Conservation (phyloP, 345 rosid species). For the Euphorbia lathyris region DNA sequence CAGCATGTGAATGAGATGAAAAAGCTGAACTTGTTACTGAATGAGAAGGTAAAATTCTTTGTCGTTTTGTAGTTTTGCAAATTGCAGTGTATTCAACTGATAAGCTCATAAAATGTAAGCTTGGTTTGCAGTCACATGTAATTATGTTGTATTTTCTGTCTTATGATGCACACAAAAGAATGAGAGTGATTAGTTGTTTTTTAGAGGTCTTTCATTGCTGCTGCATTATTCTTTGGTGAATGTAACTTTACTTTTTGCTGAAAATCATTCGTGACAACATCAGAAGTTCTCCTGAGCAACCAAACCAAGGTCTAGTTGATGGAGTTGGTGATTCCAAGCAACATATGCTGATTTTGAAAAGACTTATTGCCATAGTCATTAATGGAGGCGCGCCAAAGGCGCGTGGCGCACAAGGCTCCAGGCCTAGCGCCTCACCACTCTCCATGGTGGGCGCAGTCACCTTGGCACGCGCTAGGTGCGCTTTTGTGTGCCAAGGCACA, state of each 20-base stretch:
- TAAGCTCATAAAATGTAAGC: neutral
- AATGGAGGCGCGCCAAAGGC: too few species aligned
- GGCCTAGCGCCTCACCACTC: too few species aligned
- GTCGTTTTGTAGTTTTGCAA: neutral
- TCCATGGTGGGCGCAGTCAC: too few species aligned
- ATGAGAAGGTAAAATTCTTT: constrained; percentile 56
- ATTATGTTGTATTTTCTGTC: neutral
- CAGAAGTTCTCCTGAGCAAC: neutral
- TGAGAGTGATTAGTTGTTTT: neutral
- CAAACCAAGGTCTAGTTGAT: neutral
- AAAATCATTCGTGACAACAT: neutral
- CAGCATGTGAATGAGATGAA: constrained; percentile 74
- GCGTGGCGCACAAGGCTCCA: too few species aligned
- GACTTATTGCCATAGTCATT: too few species aligned
- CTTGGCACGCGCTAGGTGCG: too few species aligned
- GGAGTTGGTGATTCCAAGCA: neutral
- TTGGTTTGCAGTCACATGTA: neutral
- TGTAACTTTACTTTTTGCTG: neutral
- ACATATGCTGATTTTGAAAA: constrained; percentile 3
- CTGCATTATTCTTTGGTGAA: neutral
- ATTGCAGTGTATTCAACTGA: neutral
- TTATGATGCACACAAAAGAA: neutral
- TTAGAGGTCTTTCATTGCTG: neutral
- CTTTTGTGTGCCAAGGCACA: too few species aligned
- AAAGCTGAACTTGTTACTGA: constrained; percentile 60